Evolutionary conservation across 1,139 yeast genomes (phyloP).

Genomic region (Hanseniaspora gamundiae): DNA sequence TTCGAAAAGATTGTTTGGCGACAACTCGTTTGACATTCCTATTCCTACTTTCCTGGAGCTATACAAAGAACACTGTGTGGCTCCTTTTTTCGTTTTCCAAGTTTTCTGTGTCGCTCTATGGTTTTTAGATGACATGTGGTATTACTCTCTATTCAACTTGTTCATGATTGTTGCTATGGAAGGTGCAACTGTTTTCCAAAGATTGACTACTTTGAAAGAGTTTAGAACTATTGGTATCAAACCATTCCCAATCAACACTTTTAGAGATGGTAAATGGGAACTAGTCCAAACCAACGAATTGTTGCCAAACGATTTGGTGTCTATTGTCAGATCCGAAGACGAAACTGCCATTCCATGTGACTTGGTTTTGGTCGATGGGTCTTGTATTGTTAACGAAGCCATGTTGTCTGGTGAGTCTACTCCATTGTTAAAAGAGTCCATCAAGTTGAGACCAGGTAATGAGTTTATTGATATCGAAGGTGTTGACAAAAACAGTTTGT

Average conservation of each 20-base stretch:
- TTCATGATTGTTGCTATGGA: constrained; percentile 91
- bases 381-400: constrained; percentile 92
- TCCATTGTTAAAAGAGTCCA: constrained; percentile 86
- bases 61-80: constrained; percentile 95
- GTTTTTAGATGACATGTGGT: constrained; percentile 97
- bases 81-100: constrained; percentile 96
- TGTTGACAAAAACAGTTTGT: constrained; percentile 73
- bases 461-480: constrained; percentile 68
- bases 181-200: constrained; percentile 88
- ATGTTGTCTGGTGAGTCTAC: constrained; percentile 98
- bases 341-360: constrained; percentile 97
- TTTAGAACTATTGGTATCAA: constrained; percentile 96
- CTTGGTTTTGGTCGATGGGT: constrained; percentile 68
- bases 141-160: constrained; percentile 79
- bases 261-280: constrained; percentile 61
- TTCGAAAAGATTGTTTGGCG: constrained; percentile 56
- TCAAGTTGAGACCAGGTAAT: constrained; percentile 64
- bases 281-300: constrained; percentile 60
- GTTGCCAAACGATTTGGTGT: constrained; percentile 87
- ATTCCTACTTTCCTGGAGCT: constrained; percentile 83
- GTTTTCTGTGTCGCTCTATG: constrained; percentile 90
- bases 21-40: constrained; percentile 85
- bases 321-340: constrained; percentile 77
- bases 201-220: constrained; percentile 88
- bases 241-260: constrained; percentile 69